Evolutionary conservation across 108 stramenopile species (phyloP), one percentile per base, ranked within the genome.

Genomic region (Hondaea fermentalgiana): DNA sequence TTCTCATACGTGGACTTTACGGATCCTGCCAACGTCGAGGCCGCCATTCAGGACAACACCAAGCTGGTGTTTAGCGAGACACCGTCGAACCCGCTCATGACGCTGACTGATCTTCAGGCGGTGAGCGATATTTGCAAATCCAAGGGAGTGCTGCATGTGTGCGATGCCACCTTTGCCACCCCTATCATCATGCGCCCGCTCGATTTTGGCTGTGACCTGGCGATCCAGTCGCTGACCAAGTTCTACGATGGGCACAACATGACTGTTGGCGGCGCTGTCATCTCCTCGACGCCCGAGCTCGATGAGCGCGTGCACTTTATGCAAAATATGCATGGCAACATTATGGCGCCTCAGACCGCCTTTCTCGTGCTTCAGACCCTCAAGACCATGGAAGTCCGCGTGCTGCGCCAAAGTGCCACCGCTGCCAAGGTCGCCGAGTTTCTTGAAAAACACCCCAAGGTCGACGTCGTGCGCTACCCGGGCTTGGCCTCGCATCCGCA

Each of bases 301-400:
- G 91, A 94, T 87, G 94, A 93, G 35, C 92, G 94, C 44, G 92
- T 94, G 59, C 95, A 95, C 91, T 92, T 95, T 59, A 88, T 95
- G 87, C 93, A 95, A 89, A 95, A 95, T 89, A 94, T 95, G 93
- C 95, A 95, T 89, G 95, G 95, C n/a, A 95, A 95, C 93, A 95
- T 95, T 57, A 94, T 95, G 94, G 83, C 92, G 71, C 95, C 95
- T 69, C 95, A 96, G 93, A 94, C 94, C 5, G 95, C 95, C 58
- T 96, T 93, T 90, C 87, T 95, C 72, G 94, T 95, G 89, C 94
- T 96, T 47, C 95, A 96, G 87, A 90, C 95, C 60, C 94, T 94
- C 92, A 96, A 96, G 92, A 96, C 95, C 29, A 95, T 96, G 95
- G 93, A 90, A 87, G 76, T 96, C 76, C 95, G 96, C 44, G 93